Conservation (phyloP, 129 eudicot species). For the Smallanthus sonchifolius region DNA sequence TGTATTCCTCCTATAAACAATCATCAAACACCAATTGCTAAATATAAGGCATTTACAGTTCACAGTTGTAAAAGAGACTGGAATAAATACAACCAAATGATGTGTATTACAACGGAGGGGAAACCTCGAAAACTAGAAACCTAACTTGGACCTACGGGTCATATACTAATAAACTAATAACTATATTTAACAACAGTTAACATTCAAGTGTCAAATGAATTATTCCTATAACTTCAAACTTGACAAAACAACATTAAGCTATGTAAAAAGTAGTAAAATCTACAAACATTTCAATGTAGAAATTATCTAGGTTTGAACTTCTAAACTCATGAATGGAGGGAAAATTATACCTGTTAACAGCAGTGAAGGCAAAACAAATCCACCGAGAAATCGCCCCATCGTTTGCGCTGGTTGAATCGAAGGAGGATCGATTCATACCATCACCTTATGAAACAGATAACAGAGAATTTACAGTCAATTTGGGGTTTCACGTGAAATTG, state of each 20-base stretch:
- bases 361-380: slow-evolving; percentile 71
- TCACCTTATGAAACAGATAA: slow-evolving; percentile 8
- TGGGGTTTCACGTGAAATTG: not conserved
- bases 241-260: not conserved
- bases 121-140: too few relatives aligned
- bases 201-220: not conserved
- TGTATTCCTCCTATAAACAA: not conserved
- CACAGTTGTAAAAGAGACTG: too few relatives aligned
- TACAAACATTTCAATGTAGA: not conserved
- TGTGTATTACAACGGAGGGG: too few relatives aligned
- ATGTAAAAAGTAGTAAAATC: not conserved
- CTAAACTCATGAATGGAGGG: not conserved
- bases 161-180: too few relatives aligned
- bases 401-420: slow-evolving; percentile 1
- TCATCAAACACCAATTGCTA: not conserved
- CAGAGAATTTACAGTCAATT: not conserved
- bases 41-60: not conserved
- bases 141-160: too few relatives aligned
- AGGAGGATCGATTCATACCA: slow-evolving; percentile 33
- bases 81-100: too few relatives aligned
- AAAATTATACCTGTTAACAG: slow-evolving; percentile 63
- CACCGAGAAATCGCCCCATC: slow-evolving; percentile 69
- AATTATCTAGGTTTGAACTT: not conserved
- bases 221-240: not conserved
- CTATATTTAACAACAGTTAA: too few relatives aligned